Conservation (phyloP, 306 rosid species). For the Cajanus cajan region DNA sequence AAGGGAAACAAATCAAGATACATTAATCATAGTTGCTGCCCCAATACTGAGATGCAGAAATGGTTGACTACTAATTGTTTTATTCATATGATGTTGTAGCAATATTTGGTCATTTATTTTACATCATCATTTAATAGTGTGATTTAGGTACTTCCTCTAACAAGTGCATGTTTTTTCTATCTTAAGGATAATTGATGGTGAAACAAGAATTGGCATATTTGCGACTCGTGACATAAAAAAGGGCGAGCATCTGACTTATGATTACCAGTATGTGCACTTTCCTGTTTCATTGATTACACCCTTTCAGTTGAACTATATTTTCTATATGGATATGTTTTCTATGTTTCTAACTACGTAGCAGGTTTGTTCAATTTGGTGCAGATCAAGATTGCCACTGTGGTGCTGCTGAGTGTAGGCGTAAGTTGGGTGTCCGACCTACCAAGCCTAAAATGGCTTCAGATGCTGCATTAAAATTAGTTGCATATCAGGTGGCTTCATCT, state of each 20-base stretch:
- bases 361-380: conserved; percentile 99
- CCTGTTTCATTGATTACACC: conserved; percentile 27
- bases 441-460: conserved; percentile 83
- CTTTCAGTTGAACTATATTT: conserved; percentile 5
- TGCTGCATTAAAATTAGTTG: conserved; percentile 83
- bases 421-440: conserved; percentile 81
- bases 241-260: conserved; percentile 96
- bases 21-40: conserved; percentile 95
- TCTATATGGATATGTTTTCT: conserved; percentile 32
- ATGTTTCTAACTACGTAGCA: conserved; percentile 68
- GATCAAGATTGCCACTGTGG: conserved; percentile 99
- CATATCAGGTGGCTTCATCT: conserved; percentile 75
- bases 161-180: background rate
- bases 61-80: conserved; percentile 58
- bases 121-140: background rate
- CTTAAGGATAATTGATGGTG: conserved; percentile 89
- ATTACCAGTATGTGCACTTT: conserved; percentile 78
- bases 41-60: conserved; percentile 99
- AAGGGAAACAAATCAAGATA: conserved; percentile 98
- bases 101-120: background rate
- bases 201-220: conserved; percentile 92
- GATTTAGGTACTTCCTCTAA: conserved; percentile 25
- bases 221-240: conserved; percentile 65
- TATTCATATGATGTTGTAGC: background rate
- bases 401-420: conserved; percentile 74